Evolutionary conservation across 257 asterid species (phyloP), one percentile per base, ranked within the genome.

Genomic region (Cinchona pubescens): DNA sequence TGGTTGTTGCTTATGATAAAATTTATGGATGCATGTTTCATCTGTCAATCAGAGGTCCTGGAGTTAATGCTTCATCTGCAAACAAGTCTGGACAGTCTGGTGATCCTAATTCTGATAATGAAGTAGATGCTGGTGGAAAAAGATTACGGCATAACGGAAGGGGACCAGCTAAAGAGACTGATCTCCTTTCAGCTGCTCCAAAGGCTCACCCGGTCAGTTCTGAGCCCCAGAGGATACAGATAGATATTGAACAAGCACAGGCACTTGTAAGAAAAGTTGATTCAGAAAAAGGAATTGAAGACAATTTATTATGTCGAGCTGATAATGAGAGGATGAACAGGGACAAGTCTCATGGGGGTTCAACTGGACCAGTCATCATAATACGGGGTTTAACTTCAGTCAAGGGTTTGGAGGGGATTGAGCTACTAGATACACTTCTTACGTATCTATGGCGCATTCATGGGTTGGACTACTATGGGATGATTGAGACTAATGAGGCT

Each of bases 361-460:
- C 97, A 74, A 85, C 94, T 77, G 98, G 99, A 59, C 99, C 97
- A 14, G 96, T 92, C 67, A 80, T 92, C 70, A 95, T 95, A 27
- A 75, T 95, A 63, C 88, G 97, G 25, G 99, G 99, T 71, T 85
- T 84, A 76, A 86, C 81, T 78, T 76, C 97, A 40, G 81, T 92
- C 29, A 95, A 90, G 82, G 99, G 99, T 75, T 96, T 95, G 14
- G 99, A 95, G 83, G 99, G 99, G 63, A 79, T 82, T 71, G 99
- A 95, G 83, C 92, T 95, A 71, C 88, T 95, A 42, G 99, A 95
- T 86, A 92, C 97, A 12, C 92, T 92, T 78, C 82, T 92, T 67
- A 92, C 98, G 55, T 95, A 95, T 77, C 96, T 95, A 67, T 95
- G 99, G 99, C 97, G 99, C 67, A 87, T 95, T 85, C 99, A 95